Evolutionary conservation across 495 filamentous ascomycete genomes (phyloP), one percentile per base, ranked within the genome.

Genomic region (Bacidia gigantensis): DNA sequence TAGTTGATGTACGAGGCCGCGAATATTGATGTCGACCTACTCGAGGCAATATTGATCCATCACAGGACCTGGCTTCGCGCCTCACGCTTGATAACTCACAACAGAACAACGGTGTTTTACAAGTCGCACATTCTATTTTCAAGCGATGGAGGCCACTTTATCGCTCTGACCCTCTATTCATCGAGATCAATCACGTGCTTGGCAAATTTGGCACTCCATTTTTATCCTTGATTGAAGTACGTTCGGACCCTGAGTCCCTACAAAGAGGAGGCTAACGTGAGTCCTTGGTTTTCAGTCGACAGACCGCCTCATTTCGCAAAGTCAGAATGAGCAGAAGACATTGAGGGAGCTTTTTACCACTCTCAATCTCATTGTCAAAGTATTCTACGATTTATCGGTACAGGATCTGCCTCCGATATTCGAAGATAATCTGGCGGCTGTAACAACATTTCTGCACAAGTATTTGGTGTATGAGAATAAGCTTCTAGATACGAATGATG

Each of bases 121-220:
- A 90, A 67, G 93, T 99, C 40, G 93, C 93, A 42, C 93, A 99
- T 68, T 95, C 90, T 3, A 96, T 99, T 59, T 99, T 97, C 74
- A 86, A 83, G 67, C 74, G 92, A 54, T 99, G 93, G 93, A 77
- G 89, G 50, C 93, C 92, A 20, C 72, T 97, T 11, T 95, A 90
- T 68, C 77, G 84, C 39, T 94, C 89, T 41, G 88, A 97, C 64
- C 84, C 79, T 9, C 77, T 99, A 10, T 97, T 86, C 67, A 82
- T 75, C 5, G 93, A 99, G 64, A 88, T 99, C 63, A 87, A 92
- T 64, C 93, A 97, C 65, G 93, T 99, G 39, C 76, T 97, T 24
- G 67, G 67, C 42, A 86, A 78, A 57, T 97, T 99, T 60, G 82
- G 83, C 26, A 69, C 68, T 2, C 86, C 93, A 0, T 95, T 92